A percentile compares a stretch with the other conserved stretches of the same genome.
phyloP scores from a whole-genome alignment of 1,284 basidiomycete species.

The Cutaneotrichosporon dermatis region DNA sequence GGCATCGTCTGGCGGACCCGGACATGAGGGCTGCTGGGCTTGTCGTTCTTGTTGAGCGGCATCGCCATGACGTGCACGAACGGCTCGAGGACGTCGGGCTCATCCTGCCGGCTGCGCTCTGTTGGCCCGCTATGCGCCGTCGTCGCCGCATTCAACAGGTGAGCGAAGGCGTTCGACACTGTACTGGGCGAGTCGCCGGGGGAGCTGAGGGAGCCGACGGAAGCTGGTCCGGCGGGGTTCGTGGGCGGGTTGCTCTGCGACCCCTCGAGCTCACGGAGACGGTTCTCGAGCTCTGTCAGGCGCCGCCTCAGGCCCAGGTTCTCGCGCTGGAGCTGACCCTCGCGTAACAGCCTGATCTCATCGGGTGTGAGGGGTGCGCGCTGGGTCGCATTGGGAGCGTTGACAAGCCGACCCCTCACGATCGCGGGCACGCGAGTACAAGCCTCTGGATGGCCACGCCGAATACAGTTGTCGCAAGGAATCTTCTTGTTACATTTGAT shows the following conservation, averaged over 20 bases:
- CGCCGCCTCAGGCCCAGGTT: slow-evolving; percentile 17
- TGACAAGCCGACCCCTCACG: slow-evolving; percentile 21
- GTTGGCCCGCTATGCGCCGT: slow-evolving; percentile 6
- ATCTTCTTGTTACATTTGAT: slow-evolving; percentile 24
- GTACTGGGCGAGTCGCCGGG: slow-evolving; percentile 10
- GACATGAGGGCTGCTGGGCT: slow-evolving; percentile 10
- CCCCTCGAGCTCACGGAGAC: slow-evolving; percentile 15
- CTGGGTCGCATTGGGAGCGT: slow-evolving; percentile 18
- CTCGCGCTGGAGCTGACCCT: slow-evolving; percentile 25
- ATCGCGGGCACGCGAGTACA: slow-evolving; percentile 22
- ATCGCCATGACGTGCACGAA: slow-evolving; percentile 24
- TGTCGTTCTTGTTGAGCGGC: slow-evolving; percentile 9
- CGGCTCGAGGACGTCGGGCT: slow-evolving; percentile 23
- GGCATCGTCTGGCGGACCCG: slow-evolving; percentile 5
- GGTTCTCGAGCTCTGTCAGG: slow-evolving; percentile 17
- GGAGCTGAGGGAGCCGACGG: slow-evolving; percentile 5
- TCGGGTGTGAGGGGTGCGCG: slow-evolving; percentile 22
- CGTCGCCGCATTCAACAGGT: slow-evolving; percentile 11
- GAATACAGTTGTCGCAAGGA: slow-evolving; percentile 24
- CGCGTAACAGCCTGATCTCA: slow-evolving; percentile 19
- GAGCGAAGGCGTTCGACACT: slow-evolving; percentile 16
- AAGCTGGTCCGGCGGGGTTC: neutral
- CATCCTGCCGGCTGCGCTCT: slow-evolving; percentile 18
- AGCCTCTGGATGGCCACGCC: slow-evolving; percentile 21
- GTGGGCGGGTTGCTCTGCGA: neutral